Conservation (phyloP, 805 yeast genomes). For the Yamadazyma endophytica region DNA sequence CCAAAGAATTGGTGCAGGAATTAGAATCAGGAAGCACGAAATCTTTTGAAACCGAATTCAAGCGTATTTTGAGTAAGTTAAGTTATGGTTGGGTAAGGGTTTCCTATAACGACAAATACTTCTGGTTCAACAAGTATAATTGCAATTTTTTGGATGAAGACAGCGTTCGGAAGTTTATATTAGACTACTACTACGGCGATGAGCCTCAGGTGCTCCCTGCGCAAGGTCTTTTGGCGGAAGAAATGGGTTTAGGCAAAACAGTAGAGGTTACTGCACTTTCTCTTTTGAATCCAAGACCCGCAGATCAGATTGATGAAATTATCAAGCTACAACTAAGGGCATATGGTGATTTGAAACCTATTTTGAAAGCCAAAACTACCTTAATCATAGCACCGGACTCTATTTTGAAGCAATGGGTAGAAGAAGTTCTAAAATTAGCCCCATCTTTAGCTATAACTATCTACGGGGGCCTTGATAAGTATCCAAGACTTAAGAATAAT, state of each 20-base stretch:
- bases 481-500: constrained; percentile 23
- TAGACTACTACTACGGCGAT: constrained; percentile 19
- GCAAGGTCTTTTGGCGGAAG: constrained; percentile 79
- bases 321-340: constrained; percentile 26
- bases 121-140: constrained; percentile 51
- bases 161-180: constrained; percentile 24
- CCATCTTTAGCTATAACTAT: constrained; percentile 58
- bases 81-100: constrained; percentile 52
- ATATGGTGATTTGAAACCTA: constrained; percentile 38
- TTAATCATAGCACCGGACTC: constrained; percentile 84
- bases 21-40: too few species aligned
- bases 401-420: constrained; percentile 80
- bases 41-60: constrained; percentile 12
- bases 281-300: constrained; percentile 54
- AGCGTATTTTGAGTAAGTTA: constrained; percentile 31
- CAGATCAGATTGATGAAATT: constrained; percentile 25
- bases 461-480: constrained; percentile 53
- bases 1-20: constrained; percentile 2
- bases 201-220: constrained; percentile 37
- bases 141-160: constrained; percentile 39
- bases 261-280: constrained; percentile 74
- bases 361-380: constrained; percentile 61
- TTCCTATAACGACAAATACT: constrained; percentile 7
- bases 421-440: constrained; percentile 59
- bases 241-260: constrained; percentile 97